A percentile compares a stretch with the other conserved stretches of the same genome.
Evolutionary conservation across 805 yeast species (phyloP).

Genomic region (Phaffomyces opuntiae): DNA sequence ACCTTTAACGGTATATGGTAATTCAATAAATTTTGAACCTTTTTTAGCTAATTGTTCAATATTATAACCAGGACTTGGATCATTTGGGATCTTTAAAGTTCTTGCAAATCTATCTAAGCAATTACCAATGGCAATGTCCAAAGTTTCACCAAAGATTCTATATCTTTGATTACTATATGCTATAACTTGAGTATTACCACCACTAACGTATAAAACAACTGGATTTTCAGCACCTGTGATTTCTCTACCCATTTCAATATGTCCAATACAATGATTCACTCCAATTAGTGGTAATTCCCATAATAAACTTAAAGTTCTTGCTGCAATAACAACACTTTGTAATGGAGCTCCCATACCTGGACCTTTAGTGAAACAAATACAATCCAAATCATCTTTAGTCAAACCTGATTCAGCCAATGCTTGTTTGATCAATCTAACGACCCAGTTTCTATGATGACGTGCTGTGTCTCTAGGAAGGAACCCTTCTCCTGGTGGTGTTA

Average conservation of each 20-base stretch:
- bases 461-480: conserved; percentile 96
- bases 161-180: conserved; percentile 92
- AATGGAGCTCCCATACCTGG: conserved; percentile 99
- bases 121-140: conserved; percentile 96
- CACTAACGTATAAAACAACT: conserved; percentile 93
- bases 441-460: conserved; percentile 94
- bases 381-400: conserved; percentile 47
- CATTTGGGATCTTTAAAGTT: conserved; percentile 78
- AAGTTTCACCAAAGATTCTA: conserved; percentile 97
- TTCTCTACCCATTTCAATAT: conserved; percentile 98
- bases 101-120: conserved; percentile 96
- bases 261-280: conserved; percentile 96
- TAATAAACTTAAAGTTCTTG: conserved; percentile 72
- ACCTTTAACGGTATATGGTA: conserved; percentile 97
- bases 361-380: conserved; percentile 92
- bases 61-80: conserved; percentile 96
- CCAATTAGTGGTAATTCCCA: conserved; percentile 87
- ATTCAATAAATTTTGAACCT: conserved; percentile 49
- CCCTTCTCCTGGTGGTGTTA: conserved; percentile 98
- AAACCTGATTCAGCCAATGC: conserved; percentile 61
- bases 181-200: conserved; percentile 97
- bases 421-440: conserved; percentile 60
- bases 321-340: conserved; percentile 88
- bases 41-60: conserved; percentile 89
- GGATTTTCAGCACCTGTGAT: conserved; percentile 98